Evolutionary conservation across 768 basidiomycete species (phyloP).

Genomic region (Xerocomus potaroensis): DNA sequence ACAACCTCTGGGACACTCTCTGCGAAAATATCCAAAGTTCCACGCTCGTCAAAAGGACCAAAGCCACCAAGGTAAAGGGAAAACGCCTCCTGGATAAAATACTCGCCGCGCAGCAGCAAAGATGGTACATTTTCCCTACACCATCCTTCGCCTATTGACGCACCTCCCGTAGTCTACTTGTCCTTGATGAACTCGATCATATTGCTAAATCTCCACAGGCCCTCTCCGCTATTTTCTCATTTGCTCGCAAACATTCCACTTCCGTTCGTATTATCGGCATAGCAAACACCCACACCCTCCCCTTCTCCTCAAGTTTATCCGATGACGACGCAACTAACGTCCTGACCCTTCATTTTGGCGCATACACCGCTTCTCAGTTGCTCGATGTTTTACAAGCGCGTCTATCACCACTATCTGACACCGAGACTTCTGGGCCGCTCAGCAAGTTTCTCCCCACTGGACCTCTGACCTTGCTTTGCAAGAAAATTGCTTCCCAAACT

Average conservation of each 20-base stretch:
- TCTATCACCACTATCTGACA: slow-evolving; percentile 47
- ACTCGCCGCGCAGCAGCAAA: slow-evolving; percentile 40
- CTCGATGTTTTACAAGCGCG: slow-evolving; percentile 64
- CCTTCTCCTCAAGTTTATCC: slow-evolving; percentile 44
- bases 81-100: slow-evolving; percentile 45
- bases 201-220: slow-evolving; percentile 58
- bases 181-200: slow-evolving; percentile 88
- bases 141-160: slow-evolving; percentile 17
- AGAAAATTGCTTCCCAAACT: slow-evolving; percentile 76
- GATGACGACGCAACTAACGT: slow-evolving; percentile 38
- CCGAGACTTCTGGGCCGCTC: slow-evolving; percentile 25
- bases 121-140: slow-evolving; percentile 41
- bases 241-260: slow-evolving; percentile 51
- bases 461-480: slow-evolving; percentile 65
- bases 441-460: slow-evolving; percentile 60
- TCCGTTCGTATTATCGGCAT: slow-evolving; percentile 74
- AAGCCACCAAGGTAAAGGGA: slow-evolving; percentile 41
- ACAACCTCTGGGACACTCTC: slow-evolving; percentile 67
- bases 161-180: slow-evolving; percentile 49
- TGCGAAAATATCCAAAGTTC: slow-evolving; percentile 47
- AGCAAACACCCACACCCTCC: slow-evolving; percentile 85
- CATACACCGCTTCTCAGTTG: slow-evolving; percentile 72
- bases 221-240: slow-evolving; percentile 60
- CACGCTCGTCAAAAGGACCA: slow-evolving; percentile 34
- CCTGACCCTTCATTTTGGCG: slow-evolving; percentile 72